Base-by-base conservation (phyloP, 2,329 filamentous ascomycete genomes). In the Xylogone sp. region DNA sequence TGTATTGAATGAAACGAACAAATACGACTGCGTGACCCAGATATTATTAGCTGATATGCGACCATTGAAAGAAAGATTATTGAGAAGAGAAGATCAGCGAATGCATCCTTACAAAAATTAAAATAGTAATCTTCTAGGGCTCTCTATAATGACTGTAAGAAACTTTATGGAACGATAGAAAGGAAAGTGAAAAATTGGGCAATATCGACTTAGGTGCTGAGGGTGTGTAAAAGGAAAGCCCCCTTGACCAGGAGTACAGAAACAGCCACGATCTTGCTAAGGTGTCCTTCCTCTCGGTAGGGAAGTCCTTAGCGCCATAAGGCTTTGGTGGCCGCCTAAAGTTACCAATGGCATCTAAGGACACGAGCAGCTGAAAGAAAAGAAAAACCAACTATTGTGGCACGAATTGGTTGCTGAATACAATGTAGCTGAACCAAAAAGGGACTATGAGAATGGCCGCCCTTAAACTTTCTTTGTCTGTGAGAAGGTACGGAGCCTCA, bases 1-100 rank as follows among this genome's bases (percentile, higher is more conserved):
- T 52, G 50, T 46, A 51, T 39, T 21, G 34, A 46, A 52, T n/a
- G 22, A 46, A 54, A 52, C n/a, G 24, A 50, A 54, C 27, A 50
- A 57, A 53, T 54, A 47, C 48, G 49, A 56, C 52, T 59, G 31
- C 9, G 34, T 24, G 7, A 46, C 9, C 45, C 29, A 27, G 13
- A 43, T 2, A n/a, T 27, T 16, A 53, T 65, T 52, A 65, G 60
- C 52, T 55, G 27, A 9, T 27, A 27, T 27, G 24, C 24, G 24
- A 10, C 10, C 6, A 6, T 27, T 27, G 24, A 5, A 27, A 27
- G 5, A 10, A 27, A 27, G 24, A 5, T 10, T 27, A 10, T 27
- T 5, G 24, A 27, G 24, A 10, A 27, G 24, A 27, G 24, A 10
- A 27, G 10, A 27, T 27, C 24, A 10, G 24, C n/a, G n/a, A 10